Evolutionary conservation across 257 asterid genomes (phyloP).

Genomic region (Mitragyna speciosa): DNA sequence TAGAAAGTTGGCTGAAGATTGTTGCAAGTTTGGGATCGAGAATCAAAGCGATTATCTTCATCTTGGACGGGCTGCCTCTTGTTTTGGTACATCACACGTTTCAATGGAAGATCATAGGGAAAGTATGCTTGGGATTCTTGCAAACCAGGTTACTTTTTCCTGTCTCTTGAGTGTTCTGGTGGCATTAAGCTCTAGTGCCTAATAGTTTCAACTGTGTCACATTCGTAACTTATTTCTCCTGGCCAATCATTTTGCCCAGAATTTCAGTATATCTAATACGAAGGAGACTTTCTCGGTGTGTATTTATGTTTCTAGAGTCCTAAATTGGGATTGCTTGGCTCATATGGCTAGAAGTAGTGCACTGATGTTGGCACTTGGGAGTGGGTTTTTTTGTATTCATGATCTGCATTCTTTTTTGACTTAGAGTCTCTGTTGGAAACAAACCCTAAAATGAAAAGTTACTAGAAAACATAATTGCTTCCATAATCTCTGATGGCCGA

Average conservation of each 20-base stretch:
- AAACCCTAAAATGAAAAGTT: not conserved
- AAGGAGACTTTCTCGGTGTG: not conserved
- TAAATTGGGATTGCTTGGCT: not conserved
- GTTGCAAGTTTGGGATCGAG: conserved; percentile 84
- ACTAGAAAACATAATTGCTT: not conserved
- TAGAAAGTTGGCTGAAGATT: conserved; percentile 83
- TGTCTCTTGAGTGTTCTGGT: not conserved
- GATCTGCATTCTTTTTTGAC: not conserved
- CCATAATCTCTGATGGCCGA: not conserved
- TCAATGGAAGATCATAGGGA: conserved; percentile 88
- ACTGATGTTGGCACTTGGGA: not conserved
- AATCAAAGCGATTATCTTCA: conserved; percentile 60
- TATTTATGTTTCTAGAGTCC: not conserved
- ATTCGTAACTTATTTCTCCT: not conserved
- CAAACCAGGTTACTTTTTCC: conserved; percentile 57
- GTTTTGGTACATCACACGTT: conserved; percentile 80
- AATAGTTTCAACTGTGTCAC: not conserved
- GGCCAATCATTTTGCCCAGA: not conserved
- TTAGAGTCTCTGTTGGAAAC: not conserved
- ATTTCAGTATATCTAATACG: not conserved
- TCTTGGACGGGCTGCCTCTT: conserved; percentile 65
- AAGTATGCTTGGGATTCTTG: conserved; percentile 70
- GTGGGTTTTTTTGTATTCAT: not conserved
- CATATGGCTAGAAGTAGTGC: not conserved
- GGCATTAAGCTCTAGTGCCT: not conserved